phyloP scores from a whole-genome alignment of 2,329 filamentous ascomycete species.

The Pestalotiopsis sp. region DNA sequence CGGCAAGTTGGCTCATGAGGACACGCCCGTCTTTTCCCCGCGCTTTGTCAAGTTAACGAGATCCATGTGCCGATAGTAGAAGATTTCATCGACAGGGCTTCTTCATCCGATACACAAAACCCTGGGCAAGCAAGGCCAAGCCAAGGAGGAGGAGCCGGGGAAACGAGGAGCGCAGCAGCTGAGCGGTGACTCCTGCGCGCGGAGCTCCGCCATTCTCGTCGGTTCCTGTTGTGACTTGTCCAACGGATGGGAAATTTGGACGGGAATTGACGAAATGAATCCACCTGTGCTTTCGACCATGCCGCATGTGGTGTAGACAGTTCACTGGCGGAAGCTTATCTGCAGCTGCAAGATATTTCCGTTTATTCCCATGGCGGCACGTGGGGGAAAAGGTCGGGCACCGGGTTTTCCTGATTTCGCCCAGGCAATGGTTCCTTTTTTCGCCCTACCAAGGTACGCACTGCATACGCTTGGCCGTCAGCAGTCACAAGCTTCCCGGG shows the following conservation, averaged over 20 bases:
- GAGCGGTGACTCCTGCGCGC: background rate
- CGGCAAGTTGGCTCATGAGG: background rate
- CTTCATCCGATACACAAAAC: background rate
- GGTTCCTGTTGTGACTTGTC: background rate
- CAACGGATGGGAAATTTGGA: background rate
- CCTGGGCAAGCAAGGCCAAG: background rate
- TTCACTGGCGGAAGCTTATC: constrained; percentile 5
- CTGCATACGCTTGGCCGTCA: too few species aligned
- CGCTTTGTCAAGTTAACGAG: background rate
- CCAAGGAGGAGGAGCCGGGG: background rate
- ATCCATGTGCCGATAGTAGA: background rate
- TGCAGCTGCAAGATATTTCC: constrained; percentile 5
- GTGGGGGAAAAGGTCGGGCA: background rate
- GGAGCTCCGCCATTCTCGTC: constrained; percentile 1
- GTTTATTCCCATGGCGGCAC: constrained; percentile 15
- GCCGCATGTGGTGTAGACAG: background rate
- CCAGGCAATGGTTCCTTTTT: background rate
- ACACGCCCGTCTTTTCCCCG: background rate
- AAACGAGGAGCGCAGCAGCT: background rate
- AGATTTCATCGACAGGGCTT: background rate
- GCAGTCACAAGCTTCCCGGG: too few species aligned
- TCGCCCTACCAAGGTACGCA: too few species aligned
- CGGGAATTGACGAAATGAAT: constrained; percentile 10
- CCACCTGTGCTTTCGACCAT: constrained; percentile 7
- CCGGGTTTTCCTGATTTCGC: background rate